phyloP scores from a whole-genome alignment of 345 rosid species.

The Eutrema yunnanense region DNA sequence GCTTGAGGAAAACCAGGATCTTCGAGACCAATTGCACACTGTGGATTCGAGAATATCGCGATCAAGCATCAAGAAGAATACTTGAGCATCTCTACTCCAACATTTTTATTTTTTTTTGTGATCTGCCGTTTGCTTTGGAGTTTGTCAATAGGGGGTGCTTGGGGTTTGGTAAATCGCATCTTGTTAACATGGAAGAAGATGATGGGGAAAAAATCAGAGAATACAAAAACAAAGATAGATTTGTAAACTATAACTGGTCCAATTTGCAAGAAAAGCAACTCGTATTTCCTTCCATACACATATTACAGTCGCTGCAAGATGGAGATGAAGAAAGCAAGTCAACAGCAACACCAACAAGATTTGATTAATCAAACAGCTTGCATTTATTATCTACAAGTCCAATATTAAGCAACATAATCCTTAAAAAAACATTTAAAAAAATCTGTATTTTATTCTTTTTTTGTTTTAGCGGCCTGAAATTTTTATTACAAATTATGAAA shows the following conservation, averaged over 20 bases:
- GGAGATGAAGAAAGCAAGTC: neutral
- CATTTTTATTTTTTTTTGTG: neutral
- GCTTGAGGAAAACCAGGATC: constrained; percentile 72
- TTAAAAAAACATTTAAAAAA: too few species aligned
- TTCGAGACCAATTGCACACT: constrained; percentile 58
- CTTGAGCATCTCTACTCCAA: constrained; percentile 25
- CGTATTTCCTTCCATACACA: neutral
- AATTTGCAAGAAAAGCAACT: neutral
- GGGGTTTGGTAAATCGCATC: neutral
- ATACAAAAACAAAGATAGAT: constrained; percentile 8
- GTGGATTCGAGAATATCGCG: constrained; percentile 50
- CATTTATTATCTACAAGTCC: too few species aligned
- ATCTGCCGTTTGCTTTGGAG: neutral
- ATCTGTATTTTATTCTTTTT: too few species aligned
- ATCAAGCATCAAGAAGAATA: constrained; percentile 71
- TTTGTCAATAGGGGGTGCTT: neutral
- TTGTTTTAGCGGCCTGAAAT: too few species aligned
- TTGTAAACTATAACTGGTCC: constrained; percentile 4
- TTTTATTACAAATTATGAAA: too few species aligned
- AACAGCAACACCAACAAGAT: too few species aligned
- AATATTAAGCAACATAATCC: neutral
- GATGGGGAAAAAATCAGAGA: neutral
- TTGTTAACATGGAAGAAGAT: constrained; percentile 19
- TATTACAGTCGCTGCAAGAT: neutral
- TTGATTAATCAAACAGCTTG: too few species aligned